Percentiles rank a stretch among this genome's conserved stretches.
These are phyloP conservation scores for Boletus edulis DNA, from an alignment of 768 basidiomycete genomes.

Conservation along the genomic window DNA sequence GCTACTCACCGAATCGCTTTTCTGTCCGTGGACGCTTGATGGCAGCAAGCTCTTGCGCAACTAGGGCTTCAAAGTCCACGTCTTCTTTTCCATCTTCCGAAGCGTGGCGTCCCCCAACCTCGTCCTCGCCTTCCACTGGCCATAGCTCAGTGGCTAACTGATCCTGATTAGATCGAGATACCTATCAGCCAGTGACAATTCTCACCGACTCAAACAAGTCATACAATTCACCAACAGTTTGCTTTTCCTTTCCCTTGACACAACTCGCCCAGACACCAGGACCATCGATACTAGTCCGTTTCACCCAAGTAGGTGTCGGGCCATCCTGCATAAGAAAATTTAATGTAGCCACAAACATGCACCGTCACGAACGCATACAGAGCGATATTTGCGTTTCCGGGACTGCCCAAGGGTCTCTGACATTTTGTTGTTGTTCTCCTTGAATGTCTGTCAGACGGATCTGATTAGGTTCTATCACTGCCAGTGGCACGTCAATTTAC, in stretches of 20 bases:
- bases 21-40: constrained; percentile 66
- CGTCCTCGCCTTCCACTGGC: constrained; percentile 42
- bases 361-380: constrained; percentile 35
- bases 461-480: neutral
- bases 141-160: constrained; percentile 74
- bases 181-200: constrained; percentile 4
- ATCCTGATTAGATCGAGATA: constrained; percentile 12
- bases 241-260: constrained; percentile 81
- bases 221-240: constrained; percentile 71
- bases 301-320: constrained; percentile 58
- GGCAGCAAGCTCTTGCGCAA: constrained; percentile 67
- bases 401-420: constrained; percentile 16
- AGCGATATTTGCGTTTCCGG: constrained; percentile 50
- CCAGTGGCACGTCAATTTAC: neutral
- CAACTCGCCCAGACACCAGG: constrained; percentile 88
- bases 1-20: constrained; percentile 59
- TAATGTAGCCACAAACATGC: neutral
- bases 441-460: neutral
- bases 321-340: constrained; percentile 49
- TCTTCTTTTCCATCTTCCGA: constrained; percentile 37
- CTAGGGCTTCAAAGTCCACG: constrained; percentile 64
- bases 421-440: constrained; percentile 12
- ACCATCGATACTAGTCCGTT: constrained; percentile 59
- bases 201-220: constrained; percentile 77
- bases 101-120: constrained; percentile 23